Evolutionary conservation across 441 rosid genomes (phyloP), one percentile per base, ranked within the genome.

Genomic region (Breynia disticha): DNA sequence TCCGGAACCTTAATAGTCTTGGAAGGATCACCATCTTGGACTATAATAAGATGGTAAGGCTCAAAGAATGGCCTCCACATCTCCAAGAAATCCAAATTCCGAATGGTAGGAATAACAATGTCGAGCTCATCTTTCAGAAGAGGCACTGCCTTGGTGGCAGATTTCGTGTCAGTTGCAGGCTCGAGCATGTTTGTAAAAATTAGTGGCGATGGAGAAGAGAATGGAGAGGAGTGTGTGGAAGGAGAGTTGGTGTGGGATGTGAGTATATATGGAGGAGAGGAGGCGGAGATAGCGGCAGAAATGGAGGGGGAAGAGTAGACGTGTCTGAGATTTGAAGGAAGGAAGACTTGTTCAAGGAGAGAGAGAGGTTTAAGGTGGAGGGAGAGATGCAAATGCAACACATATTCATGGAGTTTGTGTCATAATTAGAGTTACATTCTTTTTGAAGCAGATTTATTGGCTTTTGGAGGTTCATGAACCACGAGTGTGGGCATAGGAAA

Each of bases 41-140:
- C 93, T 63, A 90, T 90, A 75, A 90, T 90, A 55, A 90, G 74
- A 72, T 90, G 97, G 72, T 90, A 90, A 1, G 84, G 95, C 80
- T 90, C 72, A 37, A 90, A 83, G 66, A 87, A 90, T 0, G 97
- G 97, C 77, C 97, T 80, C 97, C 97, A 90, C 90, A 78, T 81
- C 77, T 87, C 97, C 49, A 90, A 83, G 72, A 90, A 90, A 60
- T 90, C 97, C n/a, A 90, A 78, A 75, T 90, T 86, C 19, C 96
- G 65, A 59, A 86, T 89, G 0, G 97, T 89, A 9, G 95, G 97
- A 14, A 89, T 89, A 4, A 89, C 93, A 17, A 89, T 86, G 64
- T 89, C 97, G 12, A 89, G 83, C 75, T 84, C 93, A 65, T 89
- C 90, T 60, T 66, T 90, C 77, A 90, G 64, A 44, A 57, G 53